Evolutionary conservation across 495 filamentous ascomycete species (phyloP), one percentile per base, ranked within the genome.

Genomic region (Penicillium samsonianum): DNA sequence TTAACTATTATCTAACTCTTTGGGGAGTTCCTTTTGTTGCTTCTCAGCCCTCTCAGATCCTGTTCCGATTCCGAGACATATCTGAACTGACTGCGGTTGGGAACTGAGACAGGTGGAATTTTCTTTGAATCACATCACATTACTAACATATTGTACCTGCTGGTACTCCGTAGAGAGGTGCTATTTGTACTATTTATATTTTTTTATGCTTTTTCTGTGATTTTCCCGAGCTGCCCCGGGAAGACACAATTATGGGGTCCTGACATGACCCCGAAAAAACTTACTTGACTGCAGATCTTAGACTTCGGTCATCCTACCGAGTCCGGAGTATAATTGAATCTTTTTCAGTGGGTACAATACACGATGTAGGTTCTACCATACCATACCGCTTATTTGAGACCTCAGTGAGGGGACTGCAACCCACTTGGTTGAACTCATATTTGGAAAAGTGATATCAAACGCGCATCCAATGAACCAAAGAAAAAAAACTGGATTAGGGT

Each of bases 261-360:
- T 43, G 53, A 52, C 33, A 46, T 20, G 49, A 45, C 17, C 23
- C 20, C 5, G 25, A 26, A 42, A 26, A 42, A 35, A 41, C 4
- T 8, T 37, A 31, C 20, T 11, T 57, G 37, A 50, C 23, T 28
- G 44, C 41, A 28, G 30, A 55, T 59, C 57, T 41, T 41, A 9
- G 26, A 17, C 49, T 46, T 55, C 38, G 22, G 58, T 17, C 23
- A 40, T 25, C 37, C 25, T 50, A 40, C 45, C 38, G 57, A 55
- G 20, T 51, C 52, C 19, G 25, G 7, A 22, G 26, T 23, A 22
- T 4, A 16, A 25, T 17, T 52, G 14, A 37, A 37, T 16, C 35
- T 14, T 38, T 8, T 38, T 38, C 5, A 16, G 35, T n/a, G 35
- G 35, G 6, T 17, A 38, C 35, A n/a, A 38, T 38, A 38, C 17